phyloP scores from a whole-genome alignment of 169 alveolate species.

The Blepharisma undulans region DNA sequence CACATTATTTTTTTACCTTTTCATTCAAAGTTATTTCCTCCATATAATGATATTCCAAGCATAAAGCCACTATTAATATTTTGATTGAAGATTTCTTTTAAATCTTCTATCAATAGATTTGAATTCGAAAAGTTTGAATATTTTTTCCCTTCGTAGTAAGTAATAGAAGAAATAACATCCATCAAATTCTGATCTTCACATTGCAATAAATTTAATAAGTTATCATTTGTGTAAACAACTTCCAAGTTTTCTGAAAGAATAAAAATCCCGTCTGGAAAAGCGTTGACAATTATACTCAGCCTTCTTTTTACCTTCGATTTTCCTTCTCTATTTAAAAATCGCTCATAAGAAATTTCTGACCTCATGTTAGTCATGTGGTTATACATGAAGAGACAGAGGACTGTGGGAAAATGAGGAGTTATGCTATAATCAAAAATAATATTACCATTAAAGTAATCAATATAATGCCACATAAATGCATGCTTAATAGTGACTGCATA shows the following conservation, averaged over 20 bases:
- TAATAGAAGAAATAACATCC: not conserved
- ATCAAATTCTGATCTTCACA: not conserved
- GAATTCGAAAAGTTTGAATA: not conserved
- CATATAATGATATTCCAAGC: not conserved
- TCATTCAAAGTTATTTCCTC: not conserved
- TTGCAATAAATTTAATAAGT: too few species aligned
- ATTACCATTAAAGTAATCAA: not conserved
- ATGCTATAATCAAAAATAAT: not conserved
- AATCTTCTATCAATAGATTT: not conserved
- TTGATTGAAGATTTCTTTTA: not conserved
- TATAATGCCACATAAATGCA: not conserved
- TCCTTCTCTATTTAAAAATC: not conserved
- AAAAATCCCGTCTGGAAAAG: conserved; percentile 7
- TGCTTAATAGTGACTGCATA: not conserved
- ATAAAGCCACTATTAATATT: not conserved
- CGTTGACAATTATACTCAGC: not conserved
- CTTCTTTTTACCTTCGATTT: not conserved
- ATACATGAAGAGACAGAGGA: not conserved
- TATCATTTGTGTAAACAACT: not conserved
- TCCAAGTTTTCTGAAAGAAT: not conserved
- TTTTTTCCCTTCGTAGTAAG: not conserved
- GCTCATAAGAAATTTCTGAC: not conserved
- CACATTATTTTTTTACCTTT: not conserved
- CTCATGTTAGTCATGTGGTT: not conserved
- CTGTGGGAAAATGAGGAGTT: not conserved